Conservation (phyloP, 1,284 basidiomycete species). For the Boletellus dicymbophilus region DNA sequence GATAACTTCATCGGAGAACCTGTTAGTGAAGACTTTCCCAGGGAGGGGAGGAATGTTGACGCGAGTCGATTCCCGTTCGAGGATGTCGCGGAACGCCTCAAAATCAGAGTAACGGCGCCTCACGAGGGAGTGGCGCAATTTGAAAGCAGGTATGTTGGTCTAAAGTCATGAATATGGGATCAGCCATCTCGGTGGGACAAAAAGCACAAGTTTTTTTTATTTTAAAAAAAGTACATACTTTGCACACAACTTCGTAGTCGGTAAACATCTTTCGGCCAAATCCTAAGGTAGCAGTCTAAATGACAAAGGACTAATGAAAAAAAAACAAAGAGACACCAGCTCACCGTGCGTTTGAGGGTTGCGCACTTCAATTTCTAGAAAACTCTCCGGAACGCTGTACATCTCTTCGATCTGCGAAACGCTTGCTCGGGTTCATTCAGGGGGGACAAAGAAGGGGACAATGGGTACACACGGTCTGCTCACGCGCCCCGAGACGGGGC, state of each 20-base stretch:
- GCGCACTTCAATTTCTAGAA: slow-evolving; percentile 96
- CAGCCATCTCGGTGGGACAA: not conserved
- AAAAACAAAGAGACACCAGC: slow-evolving; percentile 30
- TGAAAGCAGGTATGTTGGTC: slow-evolving; percentile 99
- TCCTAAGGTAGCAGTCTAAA: slow-evolving; percentile 46
- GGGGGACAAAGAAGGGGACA: slow-evolving; percentile 17
- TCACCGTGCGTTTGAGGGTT: slow-evolving; percentile 96
- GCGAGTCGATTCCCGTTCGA: slow-evolving; percentile 95
- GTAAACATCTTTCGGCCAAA: slow-evolving; percentile 99
- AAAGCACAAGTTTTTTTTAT: too few species aligned
- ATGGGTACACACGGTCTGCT: slow-evolving; percentile 73
- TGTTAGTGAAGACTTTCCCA: slow-evolving; percentile 95
- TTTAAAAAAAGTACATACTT: slow-evolving; percentile 49
- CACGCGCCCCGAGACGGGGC: slow-evolving; percentile 63
- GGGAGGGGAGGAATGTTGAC: slow-evolving; percentile 98
- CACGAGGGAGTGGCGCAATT: slow-evolving; percentile 92
- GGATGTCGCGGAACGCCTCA: slow-evolving; percentile 97
- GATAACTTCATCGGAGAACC: slow-evolving; percentile 98
- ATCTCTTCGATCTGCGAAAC: slow-evolving; percentile 89
- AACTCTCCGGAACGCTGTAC: slow-evolving; percentile 97
- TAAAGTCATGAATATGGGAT: slow-evolving; percentile 33
- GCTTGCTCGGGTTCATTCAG: slow-evolving; percentile 36
- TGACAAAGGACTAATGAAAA: not conserved
- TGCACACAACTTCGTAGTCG: slow-evolving; percentile 98
- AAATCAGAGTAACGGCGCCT: slow-evolving; percentile 98